A percentile compares a stretch with the other conserved stretches of the same genome.
phyloP scores from a whole-genome alignment of 306 rosid genomes.

The Bauhinia variegata region DNA sequence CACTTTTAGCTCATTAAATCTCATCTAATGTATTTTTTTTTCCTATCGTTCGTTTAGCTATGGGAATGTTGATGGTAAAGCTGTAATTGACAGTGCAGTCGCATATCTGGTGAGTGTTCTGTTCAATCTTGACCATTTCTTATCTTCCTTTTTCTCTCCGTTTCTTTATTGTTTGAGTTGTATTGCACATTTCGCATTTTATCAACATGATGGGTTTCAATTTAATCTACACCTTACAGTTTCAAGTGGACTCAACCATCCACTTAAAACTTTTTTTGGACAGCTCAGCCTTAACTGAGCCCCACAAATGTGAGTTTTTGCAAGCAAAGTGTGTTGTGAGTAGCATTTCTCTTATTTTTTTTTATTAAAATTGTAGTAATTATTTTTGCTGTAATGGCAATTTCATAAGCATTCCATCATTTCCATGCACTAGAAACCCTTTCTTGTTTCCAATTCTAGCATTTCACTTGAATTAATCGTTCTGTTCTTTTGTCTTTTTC shows the following conservation, averaged over 20 bases:
- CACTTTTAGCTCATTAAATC: conserved; percentile 20
- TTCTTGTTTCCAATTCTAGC: conserved; percentile 12
- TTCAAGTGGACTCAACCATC: too few relatives aligned
- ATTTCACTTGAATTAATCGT: not conserved
- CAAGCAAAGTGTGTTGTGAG: too few relatives aligned
- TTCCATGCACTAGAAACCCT: not conserved
- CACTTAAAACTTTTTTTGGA: too few relatives aligned
- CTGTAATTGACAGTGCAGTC: conserved; percentile 47
- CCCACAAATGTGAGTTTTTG: too few relatives aligned
- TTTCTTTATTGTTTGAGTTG: not conserved
- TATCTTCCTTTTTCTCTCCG: not conserved
- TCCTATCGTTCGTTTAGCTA: conserved; percentile 47
- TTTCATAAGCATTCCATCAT: not conserved
- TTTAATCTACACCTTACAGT: too few relatives aligned
- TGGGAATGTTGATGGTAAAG: conserved; percentile 54
- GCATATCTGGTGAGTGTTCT: conserved; percentile 58
- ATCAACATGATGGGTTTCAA: too few relatives aligned
- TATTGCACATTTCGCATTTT: too few relatives aligned
- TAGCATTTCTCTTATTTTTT: too few relatives aligned
- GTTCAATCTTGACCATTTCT: not conserved
- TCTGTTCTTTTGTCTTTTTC: conserved; percentile 11
- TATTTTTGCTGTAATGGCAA: conserved; percentile 5
- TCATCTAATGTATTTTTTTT: conserved; percentile 34
- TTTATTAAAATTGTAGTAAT: not conserved
- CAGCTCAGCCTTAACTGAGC: too few relatives aligned